Evolutionary conservation across 2,329 filamentous ascomycete species (phyloP).

Genomic region (Huntiella abstrusa): DNA sequence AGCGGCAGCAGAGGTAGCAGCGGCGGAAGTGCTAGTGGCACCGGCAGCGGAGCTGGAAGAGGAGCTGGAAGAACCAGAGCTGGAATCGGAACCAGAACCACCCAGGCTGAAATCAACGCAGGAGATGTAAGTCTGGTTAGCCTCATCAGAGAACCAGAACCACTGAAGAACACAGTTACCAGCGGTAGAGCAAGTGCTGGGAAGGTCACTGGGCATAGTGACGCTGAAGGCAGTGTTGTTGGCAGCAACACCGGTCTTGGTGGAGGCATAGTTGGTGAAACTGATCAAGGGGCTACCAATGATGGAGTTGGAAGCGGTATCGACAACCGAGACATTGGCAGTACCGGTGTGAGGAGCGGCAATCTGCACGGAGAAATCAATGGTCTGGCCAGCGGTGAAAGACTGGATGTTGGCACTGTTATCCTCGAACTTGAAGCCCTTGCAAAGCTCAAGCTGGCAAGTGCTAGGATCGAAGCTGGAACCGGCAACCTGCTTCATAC

Average conservation of each 20-base stretch:
- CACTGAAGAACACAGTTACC: slow-evolving; percentile 25
- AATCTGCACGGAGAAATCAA: slow-evolving; percentile 23
- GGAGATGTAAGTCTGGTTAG: slow-evolving; percentile 22
- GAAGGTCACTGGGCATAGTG: slow-evolving; percentile 17
- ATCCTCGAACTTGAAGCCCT: slow-evolving; percentile 27
- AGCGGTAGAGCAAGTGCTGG: slow-evolving; percentile 16
- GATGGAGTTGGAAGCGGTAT: slow-evolving; percentile 30
- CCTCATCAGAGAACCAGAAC: slow-evolving; percentile 23
- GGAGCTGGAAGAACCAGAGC: not conserved
- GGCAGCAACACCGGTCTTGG: slow-evolving; percentile 19
- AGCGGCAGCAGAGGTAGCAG: not conserved
- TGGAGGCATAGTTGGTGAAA: slow-evolving; percentile 36
- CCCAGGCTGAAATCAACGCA: slow-evolving; percentile 19
- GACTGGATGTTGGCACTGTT: slow-evolving; percentile 25
- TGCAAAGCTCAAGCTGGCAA: slow-evolving; percentile 22
- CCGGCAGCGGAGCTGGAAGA: not conserved
- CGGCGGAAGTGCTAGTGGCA: not conserved
- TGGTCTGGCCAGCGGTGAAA: slow-evolving; percentile 24
- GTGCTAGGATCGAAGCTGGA: slow-evolving; percentile 13
- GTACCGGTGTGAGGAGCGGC: slow-evolving; percentile 27
- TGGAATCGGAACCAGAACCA: slow-evolving; percentile 1
- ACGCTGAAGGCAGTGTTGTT: slow-evolving; percentile 29
- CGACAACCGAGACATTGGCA: slow-evolving; percentile 38
- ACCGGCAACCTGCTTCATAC: slow-evolving; percentile 16
- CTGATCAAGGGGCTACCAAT: slow-evolving; percentile 33